Conservation (phyloP, 2,329 filamentous ascomycete genomes). For the Fusarium sp. region DNA sequence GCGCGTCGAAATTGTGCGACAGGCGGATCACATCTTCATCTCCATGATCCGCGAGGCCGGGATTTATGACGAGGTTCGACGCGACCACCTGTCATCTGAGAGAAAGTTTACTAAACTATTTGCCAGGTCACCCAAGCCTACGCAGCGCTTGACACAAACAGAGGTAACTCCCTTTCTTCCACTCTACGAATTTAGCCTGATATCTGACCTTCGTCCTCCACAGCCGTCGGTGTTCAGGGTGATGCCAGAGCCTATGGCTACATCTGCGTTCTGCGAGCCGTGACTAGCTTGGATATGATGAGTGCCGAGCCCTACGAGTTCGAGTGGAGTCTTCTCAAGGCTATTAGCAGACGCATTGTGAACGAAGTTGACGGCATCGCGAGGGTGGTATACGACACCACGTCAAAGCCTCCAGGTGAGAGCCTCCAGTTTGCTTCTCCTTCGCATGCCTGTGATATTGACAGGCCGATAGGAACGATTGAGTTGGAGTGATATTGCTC, state of each 20-base stretch:
- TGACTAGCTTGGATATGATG: constrained; percentile 68
- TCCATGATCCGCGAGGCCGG: constrained; percentile 76
- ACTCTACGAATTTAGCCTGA: background rate
- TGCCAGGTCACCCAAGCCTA: constrained; percentile 46
- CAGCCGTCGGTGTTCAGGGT: constrained; percentile 52
- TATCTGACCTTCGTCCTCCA: constrained; percentile 15
- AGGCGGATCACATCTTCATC: constrained; percentile 79
- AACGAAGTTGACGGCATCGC: constrained; percentile 19
- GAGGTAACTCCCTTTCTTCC: constrained; percentile 5
- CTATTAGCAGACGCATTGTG: constrained; percentile 20
- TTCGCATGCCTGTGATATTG: background rate
- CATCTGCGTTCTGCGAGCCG: constrained; percentile 50
- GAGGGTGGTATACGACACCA: constrained; percentile 16
- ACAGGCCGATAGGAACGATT: background rate
- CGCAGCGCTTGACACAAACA: constrained; percentile 43
- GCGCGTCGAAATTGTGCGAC: constrained; percentile 77
- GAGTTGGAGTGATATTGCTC: background rate
- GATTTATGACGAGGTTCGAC: constrained; percentile 57
- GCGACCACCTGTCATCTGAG: constrained; percentile 5
- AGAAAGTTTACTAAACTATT: constrained; percentile 3
- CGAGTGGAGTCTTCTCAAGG: constrained; percentile 16
- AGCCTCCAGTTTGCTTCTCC: background rate
- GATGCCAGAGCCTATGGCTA: background rate
- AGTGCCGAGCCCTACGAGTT: constrained; percentile 64
- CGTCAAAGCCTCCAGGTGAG: constrained; percentile 6